Base-by-base conservation (phyloP, 1,284 basidiomycete species). In the Uromyces viciae-fabae region DNA sequence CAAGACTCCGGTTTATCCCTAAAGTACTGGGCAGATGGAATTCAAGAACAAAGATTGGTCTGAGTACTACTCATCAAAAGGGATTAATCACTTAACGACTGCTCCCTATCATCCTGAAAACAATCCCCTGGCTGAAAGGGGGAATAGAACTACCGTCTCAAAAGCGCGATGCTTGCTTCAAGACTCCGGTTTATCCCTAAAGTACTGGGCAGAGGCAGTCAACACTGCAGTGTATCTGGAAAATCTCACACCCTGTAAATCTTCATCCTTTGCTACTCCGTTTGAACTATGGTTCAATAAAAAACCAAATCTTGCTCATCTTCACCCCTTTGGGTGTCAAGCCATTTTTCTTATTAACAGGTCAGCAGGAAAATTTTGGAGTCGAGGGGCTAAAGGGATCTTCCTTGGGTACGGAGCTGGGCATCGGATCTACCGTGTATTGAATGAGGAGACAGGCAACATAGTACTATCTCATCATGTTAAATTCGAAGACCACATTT, bases 381-480 rank as follows among this genome's bases (percentile, higher is more conserved):
- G 36, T 60, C 25, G 60, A 19, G 60, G 33, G 33, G 60, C 60
- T 28, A 2, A 33, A 19, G 58, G 58, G 58, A 60, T 60, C n/a
- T 60, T 60, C n/a, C 22, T 60, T 25, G 58, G 58, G 28, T 60
- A 60, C 58, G 58, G 58, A 33, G 58, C 31, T 25, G 28, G 54
- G 22, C 54, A 56, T 28, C 22, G 54, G 54, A n/a, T 28, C 54
- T 56, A 56, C 54, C 22, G 54, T 25, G 36, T 33, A 60, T 31
- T 64, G 60, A 38, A 64, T 64, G 60, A 31, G 40, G 60, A 64
- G 60, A 64, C 60, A 64, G 56, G 56, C 36, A 60, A 60, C 56
- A 33, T 60, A 3, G 36, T 7, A 4, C 28, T 60, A 25, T 31
- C 56, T 4, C 56, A 60, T 60, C 56, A 60, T 60, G 56, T 60